Evolutionary conservation across 257 asterid species (phyloP).

Genomic region (Solanum ossicruentum): DNA sequence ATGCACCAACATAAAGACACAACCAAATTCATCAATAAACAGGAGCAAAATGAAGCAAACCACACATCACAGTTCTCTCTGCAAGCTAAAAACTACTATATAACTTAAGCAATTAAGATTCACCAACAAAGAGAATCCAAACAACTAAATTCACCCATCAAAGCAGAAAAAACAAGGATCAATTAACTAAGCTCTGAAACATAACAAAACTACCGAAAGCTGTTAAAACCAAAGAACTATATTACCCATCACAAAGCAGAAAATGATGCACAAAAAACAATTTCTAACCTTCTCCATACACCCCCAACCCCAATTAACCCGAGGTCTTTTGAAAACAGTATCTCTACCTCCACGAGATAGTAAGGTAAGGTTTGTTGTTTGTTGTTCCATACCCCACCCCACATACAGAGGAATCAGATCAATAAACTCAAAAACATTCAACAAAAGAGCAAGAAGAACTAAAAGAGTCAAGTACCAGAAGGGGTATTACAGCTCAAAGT

Average conservation of each 20-base stretch:
- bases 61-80: neutral
- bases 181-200: neutral
- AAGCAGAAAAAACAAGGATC: neutral
- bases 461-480: constrained; percentile 35
- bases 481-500: constrained; percentile 34
- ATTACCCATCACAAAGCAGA: neutral
- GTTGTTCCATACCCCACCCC: too few species aligned
- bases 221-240: neutral
- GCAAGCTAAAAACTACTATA: neutral
- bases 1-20: neutral
- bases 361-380: too few species aligned
- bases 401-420: neutral
- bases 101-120: neutral
- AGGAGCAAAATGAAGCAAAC: neutral
- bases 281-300: neutral
- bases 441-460: neutral
- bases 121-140: neutral
- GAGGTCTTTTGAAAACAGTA: too few species aligned
- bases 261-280: neutral
- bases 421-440: neutral
- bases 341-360: too few species aligned
- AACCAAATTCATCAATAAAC: neutral
- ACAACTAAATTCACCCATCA: neutral
- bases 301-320: neutral
- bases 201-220: neutral